Evolutionary conservation across 495 filamentous ascomycete species (phyloP).

Genomic region (Staphylotrichum longicolle): DNA sequence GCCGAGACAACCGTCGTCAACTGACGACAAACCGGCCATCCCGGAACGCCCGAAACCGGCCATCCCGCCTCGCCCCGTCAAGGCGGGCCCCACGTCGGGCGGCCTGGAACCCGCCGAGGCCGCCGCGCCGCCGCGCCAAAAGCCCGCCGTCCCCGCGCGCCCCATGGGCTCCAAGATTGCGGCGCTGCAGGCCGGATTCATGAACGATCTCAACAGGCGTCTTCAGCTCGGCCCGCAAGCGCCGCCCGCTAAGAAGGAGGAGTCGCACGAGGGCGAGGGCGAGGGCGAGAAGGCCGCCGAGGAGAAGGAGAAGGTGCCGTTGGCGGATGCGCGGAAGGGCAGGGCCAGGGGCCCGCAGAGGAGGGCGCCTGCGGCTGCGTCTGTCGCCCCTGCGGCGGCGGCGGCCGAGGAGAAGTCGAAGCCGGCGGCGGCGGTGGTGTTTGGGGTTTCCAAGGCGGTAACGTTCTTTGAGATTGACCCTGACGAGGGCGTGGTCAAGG

Average conservation of each 20-base stretch:
- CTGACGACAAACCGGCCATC: slow-evolving; percentile 43
- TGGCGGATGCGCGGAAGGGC: slow-evolving; percentile 84
- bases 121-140: slow-evolving; percentile 54
- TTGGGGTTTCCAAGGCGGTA: slow-evolving; percentile 41
- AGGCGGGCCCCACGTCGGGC: slow-evolving; percentile 40
- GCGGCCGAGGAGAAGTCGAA: slow-evolving; percentile 27
- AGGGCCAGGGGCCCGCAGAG: slow-evolving; percentile 84
- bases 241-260: slow-evolving; percentile 61
- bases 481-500: slow-evolving; percentile 41
- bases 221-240: slow-evolving; percentile 76
- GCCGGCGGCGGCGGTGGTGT: slow-evolving; percentile 16
- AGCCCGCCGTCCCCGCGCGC: slow-evolving; percentile 77
- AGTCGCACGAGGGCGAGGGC: slow-evolving; percentile 48
- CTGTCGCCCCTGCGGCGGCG: slow-evolving; percentile 19
- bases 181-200: slow-evolving; percentile 82
- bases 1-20: slow-evolving; percentile 48
- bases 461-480: slow-evolving; percentile 52
- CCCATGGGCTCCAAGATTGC: slow-evolving; percentile 84
- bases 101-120: slow-evolving; percentile 41
- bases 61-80: slow-evolving; percentile 69
- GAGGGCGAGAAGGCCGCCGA: slow-evolving; percentile 54
- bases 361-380: slow-evolving; percentile 55
- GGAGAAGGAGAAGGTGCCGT: slow-evolving; percentile 67
- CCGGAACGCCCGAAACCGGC: slow-evolving; percentile 74
- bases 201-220: slow-evolving; percentile 84